Base-by-base conservation (phyloP, 495 filamentous ascomycete species). In the Umbilicaria muhlenbergii region DNA sequence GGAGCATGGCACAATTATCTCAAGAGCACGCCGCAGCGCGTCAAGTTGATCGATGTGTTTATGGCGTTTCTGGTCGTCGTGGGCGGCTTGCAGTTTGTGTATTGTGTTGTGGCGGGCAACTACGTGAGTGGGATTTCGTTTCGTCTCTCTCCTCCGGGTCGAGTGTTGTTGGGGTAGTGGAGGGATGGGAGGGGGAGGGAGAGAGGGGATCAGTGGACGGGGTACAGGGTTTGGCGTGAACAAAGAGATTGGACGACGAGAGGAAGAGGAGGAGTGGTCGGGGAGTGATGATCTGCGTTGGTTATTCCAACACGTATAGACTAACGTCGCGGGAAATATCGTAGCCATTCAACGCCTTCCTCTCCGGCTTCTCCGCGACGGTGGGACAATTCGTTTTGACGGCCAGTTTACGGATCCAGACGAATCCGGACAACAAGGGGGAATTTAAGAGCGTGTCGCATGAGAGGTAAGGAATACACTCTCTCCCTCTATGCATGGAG, bases 351-450 rank as follows among this genome's bases (percentile, higher is more conserved):
- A 98, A 98, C 62, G 91, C 91, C 51, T 98, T 98, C 68, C 71
- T 98, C 35, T 80, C 86, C 28, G 92, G 92, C 36, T 98, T 98
- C 69, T 78, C 74, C 36, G 89, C 89, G 11, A 91, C 92, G 2
- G 89, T 98, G 38, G 91, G 92, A 15, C 92, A 98, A 58, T 98
- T 98, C 62, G 91, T 98, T 34, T 74, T 96, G 40, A 94, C 88
- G 35, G 86, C 84, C 67, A 79, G 57, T 49, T 71, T 98, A 53
- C 75, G 91, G 38, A 96, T 98, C 64, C 91, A 98, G 60, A 94
- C 86, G 36, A 86, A 55, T 34, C 46, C 43, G 34, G 58, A 64
- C 44, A 51, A 59, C 28, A 52, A 60, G 41, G 48, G 39, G 32
- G 52, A 54, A 43, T 58, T 54, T 33, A 34, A 32, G 51, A 57